Evolutionary conservation across 129 eudicot genomes (phyloP).

Genomic region (Chrysanthemum lavandulifolium): DNA sequence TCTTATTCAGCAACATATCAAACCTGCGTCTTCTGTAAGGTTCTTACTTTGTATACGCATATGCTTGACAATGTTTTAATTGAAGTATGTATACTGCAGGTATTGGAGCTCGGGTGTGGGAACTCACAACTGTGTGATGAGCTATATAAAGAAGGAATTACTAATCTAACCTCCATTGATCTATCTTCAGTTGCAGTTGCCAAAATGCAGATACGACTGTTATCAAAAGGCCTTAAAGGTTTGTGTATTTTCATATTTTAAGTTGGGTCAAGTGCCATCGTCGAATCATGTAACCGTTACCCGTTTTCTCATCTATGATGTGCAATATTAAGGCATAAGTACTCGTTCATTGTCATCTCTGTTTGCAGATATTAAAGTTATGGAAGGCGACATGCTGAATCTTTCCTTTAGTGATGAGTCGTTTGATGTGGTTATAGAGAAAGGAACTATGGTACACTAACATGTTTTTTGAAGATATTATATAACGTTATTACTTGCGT

Average conservation of each 20-base stretch:
- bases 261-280: neutral
- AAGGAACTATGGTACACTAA: slow-evolving; percentile 87
- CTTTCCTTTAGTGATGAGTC: slow-evolving; percentile 73
- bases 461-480: slow-evolving; percentile 2
- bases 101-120: slow-evolving; percentile 96
- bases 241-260: slow-evolving; percentile 16
- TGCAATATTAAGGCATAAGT: neutral
- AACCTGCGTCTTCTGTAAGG: slow-evolving; percentile 54
- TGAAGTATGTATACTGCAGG: slow-evolving; percentile 41
- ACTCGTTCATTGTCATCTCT: slow-evolving; percentile 9
- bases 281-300: too few relatives aligned
- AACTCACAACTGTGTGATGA: slow-evolving; percentile 87
- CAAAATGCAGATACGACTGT: slow-evolving; percentile 60
- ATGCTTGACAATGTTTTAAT: neutral
- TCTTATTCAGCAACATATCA: slow-evolving; percentile 60
- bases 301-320: too few relatives aligned
- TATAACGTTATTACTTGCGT: slow-evolving; percentile 4
- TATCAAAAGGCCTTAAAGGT: slow-evolving; percentile 73
- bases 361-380: slow-evolving; percentile 66
- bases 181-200: slow-evolving; percentile 82
- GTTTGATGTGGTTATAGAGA: slow-evolving; percentile 93
- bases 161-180: slow-evolving; percentile 76
- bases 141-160: slow-evolving; percentile 75
- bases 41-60: neutral
- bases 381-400: slow-evolving; percentile 89